Base-by-base conservation (phyloP, 1,284 basidiomycete species). In the Sanghuangporus weigelae region DNA sequence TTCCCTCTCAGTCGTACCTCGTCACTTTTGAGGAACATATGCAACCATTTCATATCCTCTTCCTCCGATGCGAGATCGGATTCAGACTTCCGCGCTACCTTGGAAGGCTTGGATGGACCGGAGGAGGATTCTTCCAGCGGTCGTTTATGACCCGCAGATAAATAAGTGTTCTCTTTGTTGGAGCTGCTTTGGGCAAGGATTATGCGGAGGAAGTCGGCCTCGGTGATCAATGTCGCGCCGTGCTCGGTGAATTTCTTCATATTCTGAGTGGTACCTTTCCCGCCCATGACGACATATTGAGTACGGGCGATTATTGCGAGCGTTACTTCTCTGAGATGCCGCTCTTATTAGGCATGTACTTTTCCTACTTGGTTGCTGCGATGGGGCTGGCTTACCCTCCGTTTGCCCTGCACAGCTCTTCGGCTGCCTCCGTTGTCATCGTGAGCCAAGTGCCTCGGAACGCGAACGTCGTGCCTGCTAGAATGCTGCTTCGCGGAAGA, bases 401-500 rank as follows among this genome's bases (percentile, higher is more conserved):
- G 35, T 57, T 57, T 31, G 35, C 53, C 26, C 49, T 57, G 36
- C 61, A 62, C 26, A 57, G 42, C 12, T 57, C 46, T 36, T 57
- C 55, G 3, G 54, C 54, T 12, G 39, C 44, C 14, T 57, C 54
- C 14, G 38, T 40, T 40, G 39, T 50, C 61, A 62, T 62, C 7
- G 44, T 62, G 21, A 62, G 26, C 54, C 53, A 62, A 11, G 42
- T 46, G 19, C 55, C 61, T 42, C 40, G 56, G 42, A 62, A 62
- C 21, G 31, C 54, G 54, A 57, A 62, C 1, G 61, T 62, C 44
- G 57, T 57, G 16, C 61, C 61, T 19, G 31, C 21, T 21, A 62
- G 55, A 21, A 62, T 39, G 14, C 40, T 11, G 31, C 61, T 62
- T n/a, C 59, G 12, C 23, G 7, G 51, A 5, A 46, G 40, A 39